A percentile compares a stretch with the other conserved stretches of the same genome.
These are phyloP conservation scores for Aspergillus ochraceoroseus DNA, from an alignment of 2,329 filamentous ascomycete genomes.

Conservation along the genomic window DNA sequence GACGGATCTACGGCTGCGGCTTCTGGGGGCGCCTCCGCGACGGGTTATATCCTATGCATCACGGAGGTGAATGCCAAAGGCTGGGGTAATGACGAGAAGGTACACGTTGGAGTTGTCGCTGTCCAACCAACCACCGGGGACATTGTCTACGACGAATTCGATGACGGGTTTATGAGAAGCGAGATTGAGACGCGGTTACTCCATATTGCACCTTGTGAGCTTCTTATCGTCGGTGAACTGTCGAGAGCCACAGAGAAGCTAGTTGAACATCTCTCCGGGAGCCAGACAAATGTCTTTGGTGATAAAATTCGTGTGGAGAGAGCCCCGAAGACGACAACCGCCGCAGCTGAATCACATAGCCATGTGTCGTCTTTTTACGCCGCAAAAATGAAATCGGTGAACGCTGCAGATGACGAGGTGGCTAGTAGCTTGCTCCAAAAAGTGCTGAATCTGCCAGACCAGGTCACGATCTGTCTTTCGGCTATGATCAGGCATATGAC, in stretches of 20 bases:
- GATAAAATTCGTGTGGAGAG: constrained; percentile 84
- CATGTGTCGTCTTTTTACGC: constrained; percentile 93
- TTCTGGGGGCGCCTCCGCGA: constrained; percentile 55
- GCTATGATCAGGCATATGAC: constrained; percentile 92
- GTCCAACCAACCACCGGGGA: constrained; percentile 95
- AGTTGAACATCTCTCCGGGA: constrained; percentile 80
- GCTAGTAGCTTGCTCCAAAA: constrained; percentile 71
- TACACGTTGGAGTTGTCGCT: constrained; percentile 83
- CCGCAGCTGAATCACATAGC: constrained; percentile 76
- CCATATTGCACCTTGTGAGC: constrained; percentile 93
- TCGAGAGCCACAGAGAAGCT: constrained; percentile 91
- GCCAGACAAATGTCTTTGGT: constrained; percentile 85
- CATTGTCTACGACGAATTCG: constrained; percentile 91
- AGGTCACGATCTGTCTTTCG: constrained; percentile 85
- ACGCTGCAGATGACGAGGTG: constrained; percentile 50
- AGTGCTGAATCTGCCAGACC: constrained; percentile 76
- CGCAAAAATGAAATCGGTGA: constrained; percentile 65
- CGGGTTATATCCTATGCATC: constrained; percentile 88
- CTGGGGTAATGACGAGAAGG: constrained; percentile 83
- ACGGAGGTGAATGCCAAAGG: constrained; percentile 78
- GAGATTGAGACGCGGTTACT: constrained; percentile 93
- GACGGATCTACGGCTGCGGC: constrained; percentile 54
- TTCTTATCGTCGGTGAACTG: constrained; percentile 84
- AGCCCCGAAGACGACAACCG: constrained; percentile 69
- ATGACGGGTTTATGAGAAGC: constrained; percentile 94